Evolutionary conservation across 352 stramenopile species (phyloP).

Genomic region (Elongisporangium anandrum): DNA sequence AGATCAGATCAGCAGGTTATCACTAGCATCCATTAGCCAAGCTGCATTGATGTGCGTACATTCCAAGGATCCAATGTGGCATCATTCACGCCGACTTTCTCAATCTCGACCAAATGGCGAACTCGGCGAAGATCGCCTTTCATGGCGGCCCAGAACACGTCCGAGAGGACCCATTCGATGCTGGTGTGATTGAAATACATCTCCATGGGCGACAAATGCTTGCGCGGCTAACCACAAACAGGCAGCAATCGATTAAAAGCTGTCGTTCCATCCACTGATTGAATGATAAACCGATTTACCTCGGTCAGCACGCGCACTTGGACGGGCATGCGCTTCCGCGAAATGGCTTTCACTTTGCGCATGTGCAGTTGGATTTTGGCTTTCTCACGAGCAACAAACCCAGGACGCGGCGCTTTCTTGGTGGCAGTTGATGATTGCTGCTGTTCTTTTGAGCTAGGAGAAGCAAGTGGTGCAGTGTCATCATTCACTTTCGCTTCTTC

Average conservation of each 20-base stretch:
- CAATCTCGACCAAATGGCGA: constrained; percentile 52
- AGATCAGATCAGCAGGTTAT: not conserved
- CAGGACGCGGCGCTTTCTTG: constrained; percentile 12
- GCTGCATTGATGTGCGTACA: constrained; percentile 13
- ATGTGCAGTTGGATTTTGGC: constrained; percentile 53
- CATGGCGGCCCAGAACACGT: constrained; percentile 65
- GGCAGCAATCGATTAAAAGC: not conserved
- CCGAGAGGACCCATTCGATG: constrained; percentile 50
- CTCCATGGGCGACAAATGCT: constrained; percentile 50
- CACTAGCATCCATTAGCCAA: too few species aligned
- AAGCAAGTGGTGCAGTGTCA: constrained; percentile 1
- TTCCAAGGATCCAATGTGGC: constrained; percentile 62
- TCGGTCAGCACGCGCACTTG: constrained; percentile 66
- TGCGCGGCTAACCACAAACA: constrained; percentile 20
- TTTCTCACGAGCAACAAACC: constrained; percentile 51
- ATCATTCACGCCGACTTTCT: constrained; percentile 40
- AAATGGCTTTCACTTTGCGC: constrained; percentile 43
- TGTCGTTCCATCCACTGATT: not conserved
- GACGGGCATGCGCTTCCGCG: constrained; percentile 52
- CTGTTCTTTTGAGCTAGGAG: not conserved
- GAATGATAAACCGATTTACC: constrained; percentile 6
- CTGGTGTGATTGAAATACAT: constrained; percentile 53
- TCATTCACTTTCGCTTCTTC: constrained; percentile 27
- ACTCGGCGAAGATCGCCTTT: constrained; percentile 60
- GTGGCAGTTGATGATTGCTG: constrained; percentile 2